Conservation (phyloP, 2,329 filamentous ascomycete genomes). For the Claviceps maximensis region DNA sequence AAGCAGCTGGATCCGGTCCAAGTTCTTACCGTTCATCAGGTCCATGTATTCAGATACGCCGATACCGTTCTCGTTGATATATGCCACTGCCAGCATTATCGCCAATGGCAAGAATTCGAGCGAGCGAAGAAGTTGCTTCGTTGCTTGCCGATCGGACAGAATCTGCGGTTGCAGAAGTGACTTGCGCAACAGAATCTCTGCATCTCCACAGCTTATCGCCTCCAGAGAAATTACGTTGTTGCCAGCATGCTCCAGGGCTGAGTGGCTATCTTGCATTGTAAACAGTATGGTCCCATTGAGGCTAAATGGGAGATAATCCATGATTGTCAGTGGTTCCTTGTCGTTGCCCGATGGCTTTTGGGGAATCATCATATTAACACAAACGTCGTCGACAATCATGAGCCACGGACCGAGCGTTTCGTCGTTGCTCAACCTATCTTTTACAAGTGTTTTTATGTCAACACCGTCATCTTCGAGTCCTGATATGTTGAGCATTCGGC, state of each 20-base stretch:
- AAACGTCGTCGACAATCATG: no score
- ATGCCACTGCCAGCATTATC: neutral
- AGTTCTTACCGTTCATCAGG: neutral
- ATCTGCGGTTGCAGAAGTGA: neutral
- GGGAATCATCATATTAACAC: neutral
- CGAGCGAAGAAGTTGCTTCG: neutral
- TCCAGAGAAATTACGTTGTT: neutral
- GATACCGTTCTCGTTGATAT: neutral
- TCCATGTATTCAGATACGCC: neutral
- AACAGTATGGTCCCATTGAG: neutral
- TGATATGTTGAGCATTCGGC: neutral
- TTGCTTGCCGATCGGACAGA: neutral
- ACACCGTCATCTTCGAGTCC: neutral
- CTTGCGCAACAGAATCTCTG: neutral
- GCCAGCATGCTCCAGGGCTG: neutral
- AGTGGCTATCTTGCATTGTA: no score
- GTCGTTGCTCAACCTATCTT: neutral
- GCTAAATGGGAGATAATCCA: neutral
- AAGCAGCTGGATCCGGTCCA: neutral
- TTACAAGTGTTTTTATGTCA: neutral
- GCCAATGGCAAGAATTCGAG: neutral
- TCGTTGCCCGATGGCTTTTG: neutral
- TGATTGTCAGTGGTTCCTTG: neutral
- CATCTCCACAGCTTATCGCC: neutral
- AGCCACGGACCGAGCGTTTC: neutral